These are phyloP conservation scores for Talaromyces stipitatus DNA, from an alignment of 495 filamentous ascomycete species.

Conservation along the genomic window DNA sequence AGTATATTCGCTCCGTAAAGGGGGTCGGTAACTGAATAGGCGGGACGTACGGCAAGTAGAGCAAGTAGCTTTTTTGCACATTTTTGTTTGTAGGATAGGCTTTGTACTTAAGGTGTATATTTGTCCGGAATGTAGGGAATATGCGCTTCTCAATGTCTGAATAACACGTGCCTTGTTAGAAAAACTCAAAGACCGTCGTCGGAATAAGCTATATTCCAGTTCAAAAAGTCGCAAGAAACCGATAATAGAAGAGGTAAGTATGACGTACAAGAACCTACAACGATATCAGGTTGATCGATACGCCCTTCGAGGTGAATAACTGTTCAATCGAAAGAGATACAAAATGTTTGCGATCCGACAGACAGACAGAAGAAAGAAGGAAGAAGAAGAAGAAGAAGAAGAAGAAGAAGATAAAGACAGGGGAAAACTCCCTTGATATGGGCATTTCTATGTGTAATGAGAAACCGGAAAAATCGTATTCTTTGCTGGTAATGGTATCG, in stretches of 20 bases:
- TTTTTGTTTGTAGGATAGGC: slow-evolving; percentile 15
- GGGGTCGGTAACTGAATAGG: not conserved
- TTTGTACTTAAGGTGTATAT: not conserved
- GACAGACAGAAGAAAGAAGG: not conserved
- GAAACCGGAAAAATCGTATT: too few species aligned
- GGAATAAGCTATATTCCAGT: not conserved
- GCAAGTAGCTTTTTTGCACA: slow-evolving; percentile 46
- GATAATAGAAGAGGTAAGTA: too few species aligned
- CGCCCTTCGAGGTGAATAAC: not conserved
- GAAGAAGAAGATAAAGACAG: not conserved
- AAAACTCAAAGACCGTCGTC: not conserved
- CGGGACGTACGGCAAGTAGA: slow-evolving; percentile 36
- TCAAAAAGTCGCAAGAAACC: not conserved
- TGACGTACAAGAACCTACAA: not conserved
- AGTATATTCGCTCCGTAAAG: not conserved
- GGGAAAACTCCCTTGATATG: not conserved
- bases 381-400: not conserved
- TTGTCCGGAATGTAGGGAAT: too few species aligned
- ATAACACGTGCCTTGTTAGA: not conserved
- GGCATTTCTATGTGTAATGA: not conserved
- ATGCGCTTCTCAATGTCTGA: too few species aligned
- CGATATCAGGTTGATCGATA: not conserved
- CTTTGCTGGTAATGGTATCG: too few species aligned
- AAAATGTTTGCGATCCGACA: not conserved
- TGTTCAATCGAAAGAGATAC: not conserved